A percentile compares a stretch with the other conserved stretches of the same genome.
phyloP scores from a whole-genome alignment of 2,329 filamentous ascomycete genomes.

The Mollisia scopiformis region DNA sequence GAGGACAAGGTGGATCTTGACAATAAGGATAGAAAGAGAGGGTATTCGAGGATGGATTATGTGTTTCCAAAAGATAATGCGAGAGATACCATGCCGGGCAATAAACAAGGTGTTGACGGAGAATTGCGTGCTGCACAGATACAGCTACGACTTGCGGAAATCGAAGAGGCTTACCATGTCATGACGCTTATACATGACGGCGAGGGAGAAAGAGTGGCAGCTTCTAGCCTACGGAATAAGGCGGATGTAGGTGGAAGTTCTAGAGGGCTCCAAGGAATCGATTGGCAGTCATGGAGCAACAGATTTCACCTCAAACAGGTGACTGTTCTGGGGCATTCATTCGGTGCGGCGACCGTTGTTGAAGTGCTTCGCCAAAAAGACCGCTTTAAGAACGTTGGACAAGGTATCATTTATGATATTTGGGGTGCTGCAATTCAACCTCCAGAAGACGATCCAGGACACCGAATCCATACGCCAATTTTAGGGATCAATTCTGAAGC shows the following conservation, averaged over 20 bases:
- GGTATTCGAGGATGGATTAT: conserved; percentile 59
- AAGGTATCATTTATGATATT: conserved; percentile 68
- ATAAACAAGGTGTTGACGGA: conserved; percentile 60
- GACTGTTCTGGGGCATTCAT: conserved; percentile 67
- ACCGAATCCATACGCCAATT: conserved; percentile 54
- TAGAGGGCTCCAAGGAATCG: conserved; percentile 55
- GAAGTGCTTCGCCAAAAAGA: conserved; percentile 59
- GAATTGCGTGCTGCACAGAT: conserved; percentile 64
- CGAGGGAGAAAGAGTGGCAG: conserved; percentile 51
- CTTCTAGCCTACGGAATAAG: conserved; percentile 56
- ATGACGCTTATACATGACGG: conserved; percentile 59
- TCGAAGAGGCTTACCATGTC: conserved; percentile 63
- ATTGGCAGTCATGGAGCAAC: conserved; percentile 59
- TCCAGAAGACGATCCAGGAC: conserved; percentile 45
- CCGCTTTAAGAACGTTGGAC: conserved; percentile 59
- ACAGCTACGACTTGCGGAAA: conserved; percentile 63
- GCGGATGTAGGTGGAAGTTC: conserved; percentile 57
- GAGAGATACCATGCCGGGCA: conserved; percentile 54
- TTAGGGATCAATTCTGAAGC: conserved; percentile 69
- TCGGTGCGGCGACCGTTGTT: conserved; percentile 66
- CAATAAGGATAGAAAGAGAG: conserved; percentile 40
- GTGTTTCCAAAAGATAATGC: conserved; percentile 62
- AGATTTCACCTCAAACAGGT: conserved; percentile 59
- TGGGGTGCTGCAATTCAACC: conserved; percentile 57
- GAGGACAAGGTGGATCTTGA: conserved; percentile 34